These are phyloP conservation scores for Aspergillus transmontanensis DNA, from an alignment of 2,329 filamentous ascomycete species.

Conservation along the genomic window DNA sequence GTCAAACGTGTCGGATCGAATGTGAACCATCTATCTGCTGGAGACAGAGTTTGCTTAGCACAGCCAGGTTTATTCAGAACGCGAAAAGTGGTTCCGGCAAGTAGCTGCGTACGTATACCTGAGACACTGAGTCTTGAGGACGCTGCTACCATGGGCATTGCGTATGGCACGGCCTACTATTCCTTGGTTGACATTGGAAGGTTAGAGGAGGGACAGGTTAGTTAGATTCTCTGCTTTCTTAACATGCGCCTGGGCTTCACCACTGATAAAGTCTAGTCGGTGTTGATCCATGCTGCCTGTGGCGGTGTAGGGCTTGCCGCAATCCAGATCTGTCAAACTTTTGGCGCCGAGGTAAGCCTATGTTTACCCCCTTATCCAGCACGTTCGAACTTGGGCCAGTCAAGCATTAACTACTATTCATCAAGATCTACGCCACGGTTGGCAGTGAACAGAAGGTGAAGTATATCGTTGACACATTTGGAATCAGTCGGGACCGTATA, in stretches of 20 bases:
- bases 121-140: neutral
- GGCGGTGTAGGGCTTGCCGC: neutral
- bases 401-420: no score
- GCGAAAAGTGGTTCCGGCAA: neutral
- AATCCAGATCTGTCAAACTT: neutral
- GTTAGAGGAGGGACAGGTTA: neutral
- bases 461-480: constrained; percentile 24
- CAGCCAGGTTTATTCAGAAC: neutral
- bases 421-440: constrained; percentile 26
- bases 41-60: neutral
- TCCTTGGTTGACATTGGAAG: neutral
- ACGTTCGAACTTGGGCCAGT: no score
- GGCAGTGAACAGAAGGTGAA: constrained; percentile 25
- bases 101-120: neutral
- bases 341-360: neutral
- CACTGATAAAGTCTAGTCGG: neutral
- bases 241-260: no score
- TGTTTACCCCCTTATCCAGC: no score
- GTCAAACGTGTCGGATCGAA: neutral
- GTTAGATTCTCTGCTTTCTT: neutral
- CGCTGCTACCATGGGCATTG: neutral
- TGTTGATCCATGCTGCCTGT: neutral
- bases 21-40: neutral
- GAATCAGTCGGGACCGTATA: constrained; percentile 22
- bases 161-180: neutral